Conservation (phyloP, 1,284 basidiomycete genomes). For the Cryptococcus neoformans region DNA sequence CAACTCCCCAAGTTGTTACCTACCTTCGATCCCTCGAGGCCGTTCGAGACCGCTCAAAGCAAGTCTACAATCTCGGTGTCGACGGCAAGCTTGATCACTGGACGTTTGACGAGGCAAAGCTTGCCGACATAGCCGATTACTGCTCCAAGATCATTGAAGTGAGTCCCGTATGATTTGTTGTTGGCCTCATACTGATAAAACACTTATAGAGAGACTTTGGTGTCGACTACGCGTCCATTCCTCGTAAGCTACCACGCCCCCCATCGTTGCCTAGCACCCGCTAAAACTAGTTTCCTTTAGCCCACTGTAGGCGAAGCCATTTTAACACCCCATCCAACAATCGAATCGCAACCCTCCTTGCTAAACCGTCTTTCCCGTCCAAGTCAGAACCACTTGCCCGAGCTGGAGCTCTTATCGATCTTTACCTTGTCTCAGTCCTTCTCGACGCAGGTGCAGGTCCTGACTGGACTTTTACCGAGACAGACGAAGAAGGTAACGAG, state of each 20-base stretch:
- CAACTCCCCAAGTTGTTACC: constrained; percentile 27
- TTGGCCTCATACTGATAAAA: neutral
- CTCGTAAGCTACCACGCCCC: constrained; percentile 22
- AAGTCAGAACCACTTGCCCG: constrained; percentile 55
- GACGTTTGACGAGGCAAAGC: constrained; percentile 72
- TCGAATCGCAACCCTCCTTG: constrained; percentile 53
- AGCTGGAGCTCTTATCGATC: constrained; percentile 73
- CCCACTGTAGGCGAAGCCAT: constrained; percentile 89
- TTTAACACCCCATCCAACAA: constrained; percentile 64
- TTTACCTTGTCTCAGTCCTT: constrained; percentile 89
- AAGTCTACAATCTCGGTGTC: constrained; percentile 73
- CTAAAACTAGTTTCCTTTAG: constrained; percentile 15
- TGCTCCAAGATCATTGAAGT: constrained; percentile 78
- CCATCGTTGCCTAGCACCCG: neutral
- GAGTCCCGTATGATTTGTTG: constrained; percentile 8
- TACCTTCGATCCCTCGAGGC: constrained; percentile 84
- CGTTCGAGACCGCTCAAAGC: constrained; percentile 77
- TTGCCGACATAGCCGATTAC: constrained; percentile 70
- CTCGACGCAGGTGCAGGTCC: constrained; percentile 92
- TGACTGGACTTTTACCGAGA: constrained; percentile 73
- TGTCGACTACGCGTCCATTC: constrained; percentile 32
- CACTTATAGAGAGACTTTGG: constrained; percentile 74
- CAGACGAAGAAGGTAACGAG: constrained; percentile 21
- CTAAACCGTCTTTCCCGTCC: constrained; percentile 19
- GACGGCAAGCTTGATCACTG: constrained; percentile 77